Evolutionary conservation across 768 basidiomycete species (phyloP), one percentile per base, ranked within the genome.

Genomic region (Leccinum olivaceopallidum): DNA sequence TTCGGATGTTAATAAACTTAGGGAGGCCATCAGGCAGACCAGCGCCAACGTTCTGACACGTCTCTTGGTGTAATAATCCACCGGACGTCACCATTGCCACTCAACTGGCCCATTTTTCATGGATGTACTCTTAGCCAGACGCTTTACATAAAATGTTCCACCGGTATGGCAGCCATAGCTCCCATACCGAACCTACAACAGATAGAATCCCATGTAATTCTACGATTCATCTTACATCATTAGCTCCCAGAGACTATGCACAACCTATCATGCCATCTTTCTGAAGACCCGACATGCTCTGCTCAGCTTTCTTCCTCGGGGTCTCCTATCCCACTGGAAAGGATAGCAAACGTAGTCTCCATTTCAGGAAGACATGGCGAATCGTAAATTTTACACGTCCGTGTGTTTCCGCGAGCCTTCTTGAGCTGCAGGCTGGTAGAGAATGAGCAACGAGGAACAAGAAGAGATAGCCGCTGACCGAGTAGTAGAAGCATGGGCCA

Each of bases 401-500:
- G 90, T 53, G 92, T 94, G 63, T 91, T 89, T 10, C 92, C 97
- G 37, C 96, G 85, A 26, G 87, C 89, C 72, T 99, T 99, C 77
- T 91, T 91, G 53, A 98, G 82, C 73, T 96, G 93, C 51, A 99
- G 74, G 37, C 93, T 94, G 58, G 34, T 28, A 51, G 16, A 55
- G 55, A 30, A 53, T 62, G 49, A 71, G 60, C 36, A 52, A 60
- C 36, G 8, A 39, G 26, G 36, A 37, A 20, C 6, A 42, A 37
- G 57, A 36, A 55, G 10, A 52, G 12, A 16, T 10, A 39, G 28
- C 4, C 20, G 64, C 81, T 53, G 64, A 92, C 94, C 96, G 86
- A 51, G 96, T 98, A 18, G 97, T 98, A 1, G 95, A 95, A 8
- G 97, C 97, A 78, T 99, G 97, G 1, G 97, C 97, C 85, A 99